These are phyloP conservation scores for Podosphaera fusca DNA, from an alignment of 2,329 filamentous ascomycete genomes.

Conservation along the genomic window DNA sequence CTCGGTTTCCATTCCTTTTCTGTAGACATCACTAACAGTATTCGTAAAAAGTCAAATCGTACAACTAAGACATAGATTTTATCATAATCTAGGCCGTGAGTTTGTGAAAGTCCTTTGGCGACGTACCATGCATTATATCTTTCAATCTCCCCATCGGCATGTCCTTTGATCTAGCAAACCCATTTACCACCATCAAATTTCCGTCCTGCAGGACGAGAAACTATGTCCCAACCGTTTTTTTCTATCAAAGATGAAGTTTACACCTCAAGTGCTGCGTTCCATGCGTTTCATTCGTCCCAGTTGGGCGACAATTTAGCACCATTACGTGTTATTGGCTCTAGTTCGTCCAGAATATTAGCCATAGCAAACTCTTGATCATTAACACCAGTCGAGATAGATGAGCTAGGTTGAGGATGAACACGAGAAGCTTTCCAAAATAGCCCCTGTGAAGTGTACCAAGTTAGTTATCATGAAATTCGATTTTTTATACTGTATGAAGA, in stretches of 20 bases:
- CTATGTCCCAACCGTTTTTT: background rate
- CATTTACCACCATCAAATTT: background rate
- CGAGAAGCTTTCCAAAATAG: background rate
- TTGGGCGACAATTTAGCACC: background rate
- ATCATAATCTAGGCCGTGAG: too few species aligned
- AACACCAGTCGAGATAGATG: background rate
- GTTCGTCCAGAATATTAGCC: background rate
- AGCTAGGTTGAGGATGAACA: background rate
- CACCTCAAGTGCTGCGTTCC: background rate
- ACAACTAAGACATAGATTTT: background rate
- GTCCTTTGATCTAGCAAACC: background rate
- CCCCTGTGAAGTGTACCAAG: too few species aligned
- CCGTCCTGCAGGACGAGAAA: background rate
- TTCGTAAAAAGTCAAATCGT: background rate
- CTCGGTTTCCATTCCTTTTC: background rate
- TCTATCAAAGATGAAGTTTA: background rate
- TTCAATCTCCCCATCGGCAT: background rate
- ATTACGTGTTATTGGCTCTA: background rate
- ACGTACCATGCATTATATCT: background rate
- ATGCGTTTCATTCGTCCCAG: background rate
- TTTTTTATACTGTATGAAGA: too few species aligned
- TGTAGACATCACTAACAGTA: background rate
- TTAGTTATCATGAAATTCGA: too few species aligned
- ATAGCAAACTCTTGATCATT: too few species aligned
- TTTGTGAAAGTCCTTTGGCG: too few species aligned